A percentile compares a stretch with the other conserved stretches of the same genome.
phyloP scores from a whole-genome alignment of 768 basidiomycete species.

The Leccinum broughii region DNA sequence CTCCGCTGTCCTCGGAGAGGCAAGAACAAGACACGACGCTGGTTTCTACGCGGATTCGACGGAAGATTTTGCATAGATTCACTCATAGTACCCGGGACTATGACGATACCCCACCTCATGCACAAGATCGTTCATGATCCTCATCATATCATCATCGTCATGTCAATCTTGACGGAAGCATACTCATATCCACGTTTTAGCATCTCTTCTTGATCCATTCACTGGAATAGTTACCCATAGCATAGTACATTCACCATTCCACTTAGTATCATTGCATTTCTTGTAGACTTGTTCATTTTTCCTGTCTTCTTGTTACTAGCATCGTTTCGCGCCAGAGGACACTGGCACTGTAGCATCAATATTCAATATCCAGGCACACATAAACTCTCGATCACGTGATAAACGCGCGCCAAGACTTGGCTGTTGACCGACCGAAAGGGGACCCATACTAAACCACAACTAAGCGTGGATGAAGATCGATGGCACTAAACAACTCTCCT shows the following conservation, averaged over 20 bases:
- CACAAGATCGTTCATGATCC: conserved; percentile 13
- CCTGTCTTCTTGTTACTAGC: background rate
- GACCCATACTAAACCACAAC: background rate
- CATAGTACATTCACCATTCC: conserved; percentile 4
- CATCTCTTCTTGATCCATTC: conserved; percentile 4
- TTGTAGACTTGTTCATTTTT: conserved; percentile 1
- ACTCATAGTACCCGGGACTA: conserved; percentile 20
- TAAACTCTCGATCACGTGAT: conserved; percentile 12
- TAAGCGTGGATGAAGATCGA: conserved; percentile 32
- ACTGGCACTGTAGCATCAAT: background rate
- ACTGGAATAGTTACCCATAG: conserved; percentile 9
- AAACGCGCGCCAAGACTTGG: background rate
- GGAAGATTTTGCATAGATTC: conserved; percentile 39
- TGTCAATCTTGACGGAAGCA: conserved; percentile 16
- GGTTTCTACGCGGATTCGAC: conserved; percentile 28
- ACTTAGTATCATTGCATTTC: conserved; percentile 18
- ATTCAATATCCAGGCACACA: background rate
- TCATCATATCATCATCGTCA: conserved; percentile 2
- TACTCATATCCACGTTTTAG: conserved; percentile 17
- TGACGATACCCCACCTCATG: conserved; percentile 7
- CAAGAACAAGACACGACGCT: conserved; percentile 17
- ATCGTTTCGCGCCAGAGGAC: too few species aligned
- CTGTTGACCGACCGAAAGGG: background rate
- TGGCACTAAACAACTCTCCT: conserved; percentile 71
- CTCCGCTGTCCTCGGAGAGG: conserved; percentile 11